Base-by-base conservation (phyloP, 352 stramenopile genomes). In the Albugo candida region DNA sequence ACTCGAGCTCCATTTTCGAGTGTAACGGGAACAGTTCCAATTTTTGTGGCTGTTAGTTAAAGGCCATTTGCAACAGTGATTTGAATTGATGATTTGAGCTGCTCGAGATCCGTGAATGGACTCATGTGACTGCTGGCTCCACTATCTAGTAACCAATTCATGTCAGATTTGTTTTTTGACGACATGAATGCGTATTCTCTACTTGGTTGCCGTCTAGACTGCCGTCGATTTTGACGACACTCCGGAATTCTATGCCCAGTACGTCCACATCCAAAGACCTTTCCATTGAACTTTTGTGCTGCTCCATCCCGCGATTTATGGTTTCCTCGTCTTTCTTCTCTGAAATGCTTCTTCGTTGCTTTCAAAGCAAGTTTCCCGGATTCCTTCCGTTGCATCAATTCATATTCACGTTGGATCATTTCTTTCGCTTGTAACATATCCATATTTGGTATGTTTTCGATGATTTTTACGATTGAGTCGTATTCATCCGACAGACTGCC, bases 71-170 rank as follows among this genome's bases (percentile, higher is more conserved):
- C 56, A 4, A 60, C 51, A 2, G 31, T 54, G 13, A 61, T 49
- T 1, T 51, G 17, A 19, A 61, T 10, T 11, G 37, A 14, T 1
- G 3, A 12, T 11, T 34, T 3, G 16, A 55, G 20, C 19, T 45
- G 16, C 35, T 16, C 1, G 45, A 45, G 52, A 11, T 51, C 14
- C 16, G 20, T 13, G 36, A 61, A 61, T 14, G 42, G 41, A 2
- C 47, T 57, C 54, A 61, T 64, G 38, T 61, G 41, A 12, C 39
- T 49, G 18, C 54, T 61, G 12, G 54, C 49, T 2, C 58, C 58
- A 40, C 49, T 59, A 45, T 64, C 47, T 0, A 64, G 36, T 3
- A 55, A 39, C 46, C 46, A 61, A 20, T 24, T 24, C 17, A 19
- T 43, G 20, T 8, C 8, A 8, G 24, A 31, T 19, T 10, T 8